These are phyloP conservation scores for Yamadazyma olivae DNA, from an alignment of 805 yeast genomes.

Conservation along the genomic window DNA sequence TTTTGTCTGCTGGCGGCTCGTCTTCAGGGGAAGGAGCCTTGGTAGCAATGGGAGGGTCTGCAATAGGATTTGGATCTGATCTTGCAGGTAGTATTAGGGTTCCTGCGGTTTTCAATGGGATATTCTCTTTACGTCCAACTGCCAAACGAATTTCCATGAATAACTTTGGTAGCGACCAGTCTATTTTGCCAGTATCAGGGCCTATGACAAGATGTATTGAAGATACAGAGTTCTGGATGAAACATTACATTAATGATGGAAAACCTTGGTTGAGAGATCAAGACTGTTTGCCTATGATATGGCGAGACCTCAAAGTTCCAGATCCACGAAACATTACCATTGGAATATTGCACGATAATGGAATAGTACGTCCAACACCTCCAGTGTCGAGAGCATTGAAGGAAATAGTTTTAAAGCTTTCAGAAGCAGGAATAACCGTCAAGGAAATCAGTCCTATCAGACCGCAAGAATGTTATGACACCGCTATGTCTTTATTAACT, in stretches of 20 bases:
- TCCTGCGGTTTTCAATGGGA: constrained; percentile 42
- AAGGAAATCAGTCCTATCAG: constrained; percentile 56
- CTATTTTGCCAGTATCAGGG: constrained; percentile 62
- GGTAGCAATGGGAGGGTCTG: constrained; percentile 38
- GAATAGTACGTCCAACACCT: constrained; percentile 63
- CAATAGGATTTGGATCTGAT: constrained; percentile 40
- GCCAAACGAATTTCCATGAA: constrained; percentile 27
- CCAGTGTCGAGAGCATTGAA: constrained; percentile 60
- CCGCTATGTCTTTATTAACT: constrained; percentile 53
- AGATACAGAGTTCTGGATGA: constrained; percentile 70
- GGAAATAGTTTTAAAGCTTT: constrained; percentile 50
- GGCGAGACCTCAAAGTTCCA: constrained; percentile 48
- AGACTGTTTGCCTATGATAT: constrained; percentile 45
- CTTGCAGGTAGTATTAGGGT: constrained; percentile 44
- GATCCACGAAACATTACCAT: constrained; percentile 46
- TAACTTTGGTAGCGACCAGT: constrained; percentile 51
- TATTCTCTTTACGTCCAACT: constrained; percentile 40
- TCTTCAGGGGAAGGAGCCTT: constrained; percentile 45
- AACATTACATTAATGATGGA: constrained; percentile 55
- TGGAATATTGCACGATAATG: constrained; percentile 63
- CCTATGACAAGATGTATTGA: constrained; percentile 65
- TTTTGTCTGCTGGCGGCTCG: constrained; percentile 41
- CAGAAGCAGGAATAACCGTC: constrained; percentile 55
- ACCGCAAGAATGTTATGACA: constrained; percentile 56
- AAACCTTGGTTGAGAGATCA: constrained; percentile 59